Evolutionary conservation across 2,329 filamentous ascomycete genomes (phyloP).

Genomic region (Aspergillus niger): DNA sequence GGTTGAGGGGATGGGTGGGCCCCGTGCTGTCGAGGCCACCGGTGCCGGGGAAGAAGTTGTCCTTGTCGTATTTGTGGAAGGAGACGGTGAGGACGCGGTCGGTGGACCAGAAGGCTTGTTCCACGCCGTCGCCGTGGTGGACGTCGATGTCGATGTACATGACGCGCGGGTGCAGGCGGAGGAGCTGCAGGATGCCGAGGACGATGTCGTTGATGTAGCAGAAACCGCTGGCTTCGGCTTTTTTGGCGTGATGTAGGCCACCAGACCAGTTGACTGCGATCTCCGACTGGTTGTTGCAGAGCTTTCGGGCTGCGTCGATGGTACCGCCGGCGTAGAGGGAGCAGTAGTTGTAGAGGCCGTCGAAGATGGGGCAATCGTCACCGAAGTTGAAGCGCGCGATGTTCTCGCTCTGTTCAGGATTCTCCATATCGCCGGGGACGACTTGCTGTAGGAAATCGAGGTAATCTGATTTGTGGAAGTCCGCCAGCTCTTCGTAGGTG

Average conservation of each 20-base stretch:
- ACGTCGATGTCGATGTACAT: slow-evolving; percentile 95
- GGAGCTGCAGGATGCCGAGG: slow-evolving; percentile 82
- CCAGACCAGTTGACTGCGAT: slow-evolving; percentile 98
- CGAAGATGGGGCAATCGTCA: slow-evolving; percentile 94
- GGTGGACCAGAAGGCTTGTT: slow-evolving; percentile 87
- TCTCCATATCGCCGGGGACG: slow-evolving; percentile 69
- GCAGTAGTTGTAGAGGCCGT: slow-evolving; percentile 93
- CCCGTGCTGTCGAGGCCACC: slow-evolving; percentile 85
- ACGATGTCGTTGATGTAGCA: slow-evolving; percentile 99
- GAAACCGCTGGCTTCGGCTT: slow-evolving; percentile 89
- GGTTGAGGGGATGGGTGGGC: slow-evolving; percentile 77
- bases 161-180: slow-evolving; percentile 79
- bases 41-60: slow-evolving; percentile 84
- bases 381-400: slow-evolving; percentile 79
- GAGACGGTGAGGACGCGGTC: slow-evolving; percentile 90
- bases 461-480: slow-evolving; percentile 87
- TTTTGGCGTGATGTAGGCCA: slow-evolving; percentile 94
- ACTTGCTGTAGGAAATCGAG: slow-evolving; percentile 81
- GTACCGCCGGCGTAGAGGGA: slow-evolving; percentile 90
- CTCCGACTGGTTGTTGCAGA: slow-evolving; percentile 82
- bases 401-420: slow-evolving; percentile 57
- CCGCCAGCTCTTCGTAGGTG: slow-evolving; percentile 80
- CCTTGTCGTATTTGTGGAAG: slow-evolving; percentile 93
- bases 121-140: slow-evolving; percentile 87
- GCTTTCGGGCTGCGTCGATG: slow-evolving; percentile 85